A percentile compares a stretch with the other conserved stretches of the same genome.
Conservation (phyloP, 164 flowering plant species). For the Paratinospora sagittata region DNA sequence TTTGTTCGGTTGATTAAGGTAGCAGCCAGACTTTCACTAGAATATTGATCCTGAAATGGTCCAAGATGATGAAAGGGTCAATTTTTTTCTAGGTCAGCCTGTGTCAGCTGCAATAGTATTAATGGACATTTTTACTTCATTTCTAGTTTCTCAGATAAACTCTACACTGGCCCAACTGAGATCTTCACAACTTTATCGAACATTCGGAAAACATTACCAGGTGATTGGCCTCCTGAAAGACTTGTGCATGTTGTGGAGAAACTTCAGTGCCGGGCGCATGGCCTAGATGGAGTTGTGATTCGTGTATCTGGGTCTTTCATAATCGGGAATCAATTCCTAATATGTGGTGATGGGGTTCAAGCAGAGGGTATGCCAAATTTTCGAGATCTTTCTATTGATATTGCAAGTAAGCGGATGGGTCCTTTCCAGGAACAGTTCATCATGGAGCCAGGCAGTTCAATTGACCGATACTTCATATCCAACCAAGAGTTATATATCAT, state of each 20-base stretch:
- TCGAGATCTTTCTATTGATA: constrained; percentile 68
- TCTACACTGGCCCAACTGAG: constrained; percentile 52
- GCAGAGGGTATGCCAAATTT: constrained; percentile 84
- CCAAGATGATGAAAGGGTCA: background rate
- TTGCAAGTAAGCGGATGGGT: constrained; percentile 63
- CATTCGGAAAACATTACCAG: constrained; percentile 67
- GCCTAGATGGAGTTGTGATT: constrained; percentile 73
- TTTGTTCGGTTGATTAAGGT: no score
- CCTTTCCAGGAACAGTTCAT: constrained; percentile 87
- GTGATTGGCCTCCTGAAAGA: constrained; percentile 81
- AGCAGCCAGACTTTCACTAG: background rate
- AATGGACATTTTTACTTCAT: background rate
- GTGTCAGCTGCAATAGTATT: background rate
- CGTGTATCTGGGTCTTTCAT: constrained; percentile 90
- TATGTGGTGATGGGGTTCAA: constrained; percentile 90
- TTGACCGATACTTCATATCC: constrained; percentile 60
- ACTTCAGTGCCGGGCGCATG: constrained; percentile 85
- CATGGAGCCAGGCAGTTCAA: constrained; percentile 55
- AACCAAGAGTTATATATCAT: constrained; percentile 79
- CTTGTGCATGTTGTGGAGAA: constrained; percentile 97
- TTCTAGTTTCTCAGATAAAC: constrained; percentile 69
- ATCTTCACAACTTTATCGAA: constrained; percentile 51
- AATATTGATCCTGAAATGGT: background rate
- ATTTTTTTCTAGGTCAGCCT: background rate
- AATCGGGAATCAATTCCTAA: constrained; percentile 74